Evolutionary conservation across 495 filamentous ascomycete species (phyloP).

Genomic region (Neurospora sp.): DNA sequence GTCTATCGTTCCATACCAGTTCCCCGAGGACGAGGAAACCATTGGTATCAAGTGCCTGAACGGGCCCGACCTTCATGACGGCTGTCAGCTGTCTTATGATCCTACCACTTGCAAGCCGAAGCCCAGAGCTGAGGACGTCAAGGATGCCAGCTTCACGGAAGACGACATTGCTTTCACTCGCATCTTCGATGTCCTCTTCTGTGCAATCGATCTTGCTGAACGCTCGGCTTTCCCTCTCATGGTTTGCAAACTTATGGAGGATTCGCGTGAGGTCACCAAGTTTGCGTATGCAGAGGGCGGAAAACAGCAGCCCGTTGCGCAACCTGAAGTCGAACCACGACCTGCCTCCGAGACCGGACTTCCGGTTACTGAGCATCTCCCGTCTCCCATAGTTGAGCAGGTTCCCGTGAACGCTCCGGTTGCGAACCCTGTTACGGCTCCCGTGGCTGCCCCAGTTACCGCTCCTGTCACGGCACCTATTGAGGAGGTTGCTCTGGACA

Average conservation of each 20-base stretch:
- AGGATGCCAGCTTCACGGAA: conserved; percentile 1
- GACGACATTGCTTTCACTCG: conserved; percentile 17
- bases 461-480: neutral
- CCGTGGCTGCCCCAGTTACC: neutral
- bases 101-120: conserved; percentile 15
- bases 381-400: neutral
- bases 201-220: conserved; percentile 15
- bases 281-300: conserved; percentile 16
- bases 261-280: conserved; percentile 4
- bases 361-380: neutral
- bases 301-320: conserved; percentile 5
- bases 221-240: conserved; percentile 16
- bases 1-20: conserved; percentile 20
- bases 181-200: conserved; percentile 11
- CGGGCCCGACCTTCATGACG: conserved; percentile 15
- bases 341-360: neutral
- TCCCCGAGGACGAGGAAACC: conserved; percentile 34
- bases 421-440: neutral
- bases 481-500: neutral
- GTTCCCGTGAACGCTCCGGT: neutral
- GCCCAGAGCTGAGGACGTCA: conserved; percentile 15
- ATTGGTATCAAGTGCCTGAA: conserved; percentile 34
- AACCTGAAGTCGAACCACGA: neutral
- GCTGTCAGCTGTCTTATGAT: conserved; percentile 21
- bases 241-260: conserved; percentile 2